Evolutionary conservation across 164 flowering plant species (phyloP).

Genomic region (Umbellularia californica): DNA sequence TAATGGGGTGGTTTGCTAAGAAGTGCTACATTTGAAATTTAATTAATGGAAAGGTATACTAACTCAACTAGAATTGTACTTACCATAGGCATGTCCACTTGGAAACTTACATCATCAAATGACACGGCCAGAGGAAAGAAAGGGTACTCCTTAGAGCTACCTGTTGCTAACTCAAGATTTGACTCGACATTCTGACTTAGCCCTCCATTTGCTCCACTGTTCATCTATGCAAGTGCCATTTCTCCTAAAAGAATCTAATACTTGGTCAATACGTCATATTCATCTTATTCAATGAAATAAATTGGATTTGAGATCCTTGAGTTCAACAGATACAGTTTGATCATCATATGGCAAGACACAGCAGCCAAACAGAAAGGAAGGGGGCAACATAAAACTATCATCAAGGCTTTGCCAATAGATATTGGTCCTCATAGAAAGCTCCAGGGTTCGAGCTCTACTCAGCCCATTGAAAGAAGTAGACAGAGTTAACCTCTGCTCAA

Average conservation of each 20-base stretch:
- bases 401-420: too few relatives aligned
- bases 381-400: too few relatives aligned
- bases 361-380: too few relatives aligned
- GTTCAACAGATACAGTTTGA: not conserved
- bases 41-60: too few relatives aligned
- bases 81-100: not conserved
- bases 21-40: not conserved
- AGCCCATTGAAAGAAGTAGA: too few relatives aligned
- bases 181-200: constrained; percentile 32
- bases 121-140: constrained; percentile 89
- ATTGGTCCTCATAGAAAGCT: too few relatives aligned
- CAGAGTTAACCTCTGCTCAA: too few relatives aligned
- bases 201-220: constrained; percentile 39
- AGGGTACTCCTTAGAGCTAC: constrained; percentile 81
- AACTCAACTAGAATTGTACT: too few relatives aligned
- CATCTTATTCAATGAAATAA: not conserved
- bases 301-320: not conserved
- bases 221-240: constrained; percentile 46
- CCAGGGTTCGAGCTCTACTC: too few relatives aligned
- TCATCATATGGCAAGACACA: too few relatives aligned
- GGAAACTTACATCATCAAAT: constrained; percentile 70
- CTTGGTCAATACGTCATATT: not conserved
- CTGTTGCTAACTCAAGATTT: constrained; percentile 40
- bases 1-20: not conserved
- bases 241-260: constrained; percentile 41